These are phyloP conservation scores for Gomphus sp. DNA, from an alignment of 1,284 basidiomycete species.

Conservation along the genomic window DNA sequence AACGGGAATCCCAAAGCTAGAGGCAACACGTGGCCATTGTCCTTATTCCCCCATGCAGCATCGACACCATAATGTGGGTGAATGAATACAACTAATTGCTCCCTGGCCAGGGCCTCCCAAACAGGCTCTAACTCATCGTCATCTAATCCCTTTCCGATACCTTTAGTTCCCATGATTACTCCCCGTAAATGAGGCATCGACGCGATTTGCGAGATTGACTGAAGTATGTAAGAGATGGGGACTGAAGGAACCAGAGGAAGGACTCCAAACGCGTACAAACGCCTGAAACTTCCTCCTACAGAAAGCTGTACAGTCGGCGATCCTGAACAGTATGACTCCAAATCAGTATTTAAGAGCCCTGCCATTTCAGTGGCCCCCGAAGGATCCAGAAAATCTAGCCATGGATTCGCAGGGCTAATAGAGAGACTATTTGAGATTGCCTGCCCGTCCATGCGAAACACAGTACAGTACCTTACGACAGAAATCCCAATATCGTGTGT, in stretches of 20 bases:
- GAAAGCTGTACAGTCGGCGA: constrained; percentile 32
- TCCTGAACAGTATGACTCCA: constrained; percentile 69
- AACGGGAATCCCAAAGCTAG: constrained; percentile 83
- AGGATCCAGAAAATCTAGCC: constrained; percentile 76
- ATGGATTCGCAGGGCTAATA: constrained; percentile 71
- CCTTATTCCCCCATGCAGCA: constrained; percentile 57
- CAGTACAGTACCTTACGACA: constrained; percentile 43
- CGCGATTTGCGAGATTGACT: constrained; percentile 57
- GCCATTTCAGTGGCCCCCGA: constrained; percentile 60
- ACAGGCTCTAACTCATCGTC: constrained; percentile 68
- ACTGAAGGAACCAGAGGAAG: constrained; percentile 70
- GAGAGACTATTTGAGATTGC: background rate
- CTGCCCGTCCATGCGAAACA: constrained; percentile 13
- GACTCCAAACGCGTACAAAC: constrained; percentile 77
- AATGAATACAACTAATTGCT: constrained; percentile 66
- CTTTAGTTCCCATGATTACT: constrained; percentile 73
- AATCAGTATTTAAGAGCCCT: constrained; percentile 59
- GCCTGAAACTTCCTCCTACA: constrained; percentile 34
- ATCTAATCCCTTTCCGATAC: constrained; percentile 72
- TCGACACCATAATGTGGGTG: constrained; percentile 80
- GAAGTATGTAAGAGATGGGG: constrained; percentile 43
- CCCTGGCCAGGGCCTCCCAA: constrained; percentile 62
- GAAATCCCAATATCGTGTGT: constrained; percentile 64
- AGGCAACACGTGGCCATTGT: constrained; percentile 80
- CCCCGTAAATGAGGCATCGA: constrained; percentile 61